phyloP scores from a whole-genome alignment of 371 early-diverging fungal species.

The Paraphysoderma sedebokerense region DNA sequence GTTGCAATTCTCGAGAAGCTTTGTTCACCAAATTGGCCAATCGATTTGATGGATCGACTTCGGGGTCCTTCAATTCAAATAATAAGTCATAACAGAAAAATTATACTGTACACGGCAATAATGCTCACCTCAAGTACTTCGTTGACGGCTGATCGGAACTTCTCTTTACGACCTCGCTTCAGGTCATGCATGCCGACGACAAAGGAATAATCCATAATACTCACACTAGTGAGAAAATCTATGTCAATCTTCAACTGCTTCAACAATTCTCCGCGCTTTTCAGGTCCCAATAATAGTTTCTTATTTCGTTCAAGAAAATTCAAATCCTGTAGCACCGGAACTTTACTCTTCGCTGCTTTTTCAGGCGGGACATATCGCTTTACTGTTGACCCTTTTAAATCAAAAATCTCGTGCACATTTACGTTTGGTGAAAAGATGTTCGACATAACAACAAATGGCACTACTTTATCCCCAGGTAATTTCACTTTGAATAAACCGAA shows the following conservation, averaged over 20 bases:
- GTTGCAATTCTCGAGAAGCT: no score
- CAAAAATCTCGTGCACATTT: conserved; percentile 89
- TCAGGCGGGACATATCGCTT: conserved; percentile 62
- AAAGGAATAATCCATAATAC: conserved; percentile 96
- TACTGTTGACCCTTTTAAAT: conserved; percentile 84
- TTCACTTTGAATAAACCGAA: conserved; percentile 92
- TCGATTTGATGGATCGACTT: no score
- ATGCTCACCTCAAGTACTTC: no score
- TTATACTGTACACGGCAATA: no score
- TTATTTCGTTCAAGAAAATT: conserved; percentile 67
- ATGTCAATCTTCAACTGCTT: conserved; percentile 74
- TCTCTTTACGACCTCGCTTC: no score
- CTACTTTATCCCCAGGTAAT: conserved; percentile 57
- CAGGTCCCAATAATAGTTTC: conserved; percentile 65
- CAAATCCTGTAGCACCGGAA: conserved; percentile 80
- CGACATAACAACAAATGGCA: conserved; percentile 96
- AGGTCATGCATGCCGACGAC: conserved; percentile 79
- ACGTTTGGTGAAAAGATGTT: conserved; percentile 91
- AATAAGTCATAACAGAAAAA: no score
- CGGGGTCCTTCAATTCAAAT: no score
- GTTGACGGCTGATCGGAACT: no score
- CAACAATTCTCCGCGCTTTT: conserved; percentile 49
- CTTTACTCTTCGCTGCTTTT: conserved; percentile 47
- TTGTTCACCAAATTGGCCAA: no score
- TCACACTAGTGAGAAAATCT: conserved; percentile 24